These are phyloP conservation scores for Saposhnikovia divaricata DNA, from an alignment of 129 eudicot genomes.

Conservation along the genomic window DNA sequence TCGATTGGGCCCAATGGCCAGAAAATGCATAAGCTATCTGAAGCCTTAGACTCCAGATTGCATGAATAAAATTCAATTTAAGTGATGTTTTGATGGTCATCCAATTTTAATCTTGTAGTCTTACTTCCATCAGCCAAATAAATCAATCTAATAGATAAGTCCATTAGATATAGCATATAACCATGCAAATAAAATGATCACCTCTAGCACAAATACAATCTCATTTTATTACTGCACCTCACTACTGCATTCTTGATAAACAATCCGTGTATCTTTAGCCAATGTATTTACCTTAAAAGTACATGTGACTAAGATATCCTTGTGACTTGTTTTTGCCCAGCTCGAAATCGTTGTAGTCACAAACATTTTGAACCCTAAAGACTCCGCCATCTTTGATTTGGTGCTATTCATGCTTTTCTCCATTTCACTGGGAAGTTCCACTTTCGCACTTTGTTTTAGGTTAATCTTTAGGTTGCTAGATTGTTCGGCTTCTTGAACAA, in stretches of 20 bases:
- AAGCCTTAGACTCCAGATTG: neutral
- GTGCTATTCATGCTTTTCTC: slow-evolving; percentile 9
- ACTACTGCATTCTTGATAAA: slow-evolving; percentile 14
- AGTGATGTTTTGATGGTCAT: neutral
- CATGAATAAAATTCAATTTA: neutral
- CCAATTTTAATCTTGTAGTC: neutral
- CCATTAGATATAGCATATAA: neutral
- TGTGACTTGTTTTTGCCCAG: slow-evolving; percentile 9
- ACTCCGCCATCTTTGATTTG: neutral
- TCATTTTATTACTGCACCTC: neutral
- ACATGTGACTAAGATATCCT: slow-evolving; percentile 11
- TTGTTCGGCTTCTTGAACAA: slow-evolving; percentile 4
- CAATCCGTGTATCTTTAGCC: neutral
- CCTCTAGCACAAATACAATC: neutral
- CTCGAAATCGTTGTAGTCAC: slow-evolving; percentile 9
- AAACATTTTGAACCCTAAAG: slow-evolving; percentile 13
- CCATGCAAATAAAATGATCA: neutral
- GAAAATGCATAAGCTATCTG: too few species aligned
- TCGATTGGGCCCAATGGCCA: neutral
- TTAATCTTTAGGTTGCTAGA: neutral
- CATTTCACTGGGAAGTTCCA: slow-evolving; percentile 2
- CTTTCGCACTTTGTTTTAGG: slow-evolving; percentile 4
- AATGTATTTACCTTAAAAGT: slow-evolving; percentile 21
- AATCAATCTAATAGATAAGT: neutral
- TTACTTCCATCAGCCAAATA: neutral